Evolutionary conservation across 2,329 filamentous ascomycete species (phyloP).

Genomic region (Colletotrichum sp.): DNA sequence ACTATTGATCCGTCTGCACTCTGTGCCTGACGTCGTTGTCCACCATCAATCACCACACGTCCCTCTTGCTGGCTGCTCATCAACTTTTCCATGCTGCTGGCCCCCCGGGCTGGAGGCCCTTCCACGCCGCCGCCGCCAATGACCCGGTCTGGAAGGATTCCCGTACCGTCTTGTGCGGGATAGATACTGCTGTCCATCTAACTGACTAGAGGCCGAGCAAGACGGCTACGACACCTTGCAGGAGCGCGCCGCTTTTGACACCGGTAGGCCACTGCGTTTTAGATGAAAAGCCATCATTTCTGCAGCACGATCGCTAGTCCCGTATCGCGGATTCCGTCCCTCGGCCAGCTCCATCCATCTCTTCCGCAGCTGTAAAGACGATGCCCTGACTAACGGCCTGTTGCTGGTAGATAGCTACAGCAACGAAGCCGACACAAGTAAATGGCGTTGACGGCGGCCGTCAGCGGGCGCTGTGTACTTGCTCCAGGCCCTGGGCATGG

Average conservation of each 20-base stretch:
- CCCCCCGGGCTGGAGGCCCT: not conserved
- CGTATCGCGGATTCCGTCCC: not conserved
- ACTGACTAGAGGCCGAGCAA: not conserved
- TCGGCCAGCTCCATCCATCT: not conserved
- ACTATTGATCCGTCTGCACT: not conserved
- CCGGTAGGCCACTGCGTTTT: not conserved
- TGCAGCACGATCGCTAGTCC: not conserved
- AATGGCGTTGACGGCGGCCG: conserved; percentile 16
- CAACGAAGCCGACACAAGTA: conserved; percentile 2
- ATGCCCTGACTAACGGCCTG: not conserved
- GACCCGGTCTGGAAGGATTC: conserved; percentile 3
- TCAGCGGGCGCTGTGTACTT: conserved; percentile 3
- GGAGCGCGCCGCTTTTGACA: not conserved
- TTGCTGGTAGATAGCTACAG: not conserved
- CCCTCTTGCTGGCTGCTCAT: not conserved
- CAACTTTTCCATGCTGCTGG: not conserved
- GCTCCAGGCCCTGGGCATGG: conserved; percentile 1
- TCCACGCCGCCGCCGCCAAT: not conserved
- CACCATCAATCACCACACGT: not conserved
- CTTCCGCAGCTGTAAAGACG: not conserved
- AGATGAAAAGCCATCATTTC: not conserved
- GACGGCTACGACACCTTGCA: conserved; percentile 17
- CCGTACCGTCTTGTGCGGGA: not conserved
- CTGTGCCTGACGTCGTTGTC: not conserved
- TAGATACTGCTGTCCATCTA: not conserved